Percentiles rank a stretch among this genome's conserved stretches.
phyloP scores from a whole-genome alignment of 1,284 basidiomycete species.

The Neonothopanus nambi region DNA sequence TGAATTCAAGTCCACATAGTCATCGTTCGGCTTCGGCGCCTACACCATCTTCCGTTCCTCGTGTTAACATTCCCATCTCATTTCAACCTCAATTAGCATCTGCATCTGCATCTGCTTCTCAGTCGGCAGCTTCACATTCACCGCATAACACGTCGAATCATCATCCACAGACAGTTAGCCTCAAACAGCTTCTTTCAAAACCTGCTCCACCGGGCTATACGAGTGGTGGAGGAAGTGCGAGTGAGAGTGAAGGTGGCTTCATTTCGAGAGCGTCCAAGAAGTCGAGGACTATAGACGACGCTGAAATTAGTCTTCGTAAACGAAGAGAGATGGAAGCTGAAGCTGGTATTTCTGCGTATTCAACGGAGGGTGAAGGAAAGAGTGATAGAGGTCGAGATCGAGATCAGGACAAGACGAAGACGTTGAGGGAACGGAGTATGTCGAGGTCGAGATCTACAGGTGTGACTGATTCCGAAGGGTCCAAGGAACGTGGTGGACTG shows the following conservation, averaged over 20 bases:
- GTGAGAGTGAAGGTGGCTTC: conserved; percentile 1
- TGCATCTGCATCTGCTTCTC: conserved; percentile 1
- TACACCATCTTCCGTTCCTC: background rate
- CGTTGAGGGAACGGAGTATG: conserved; percentile 1
- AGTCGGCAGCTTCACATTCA: background rate
- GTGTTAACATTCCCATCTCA: no score
- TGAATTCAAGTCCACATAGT: no score
- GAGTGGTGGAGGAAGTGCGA: conserved; percentile 9
- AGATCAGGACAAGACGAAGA: conserved; percentile 4
- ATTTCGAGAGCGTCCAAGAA: background rate
- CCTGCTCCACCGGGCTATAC: conserved; percentile 13
- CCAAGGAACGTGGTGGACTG: background rate
- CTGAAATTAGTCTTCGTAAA: background rate
- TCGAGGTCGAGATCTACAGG: background rate
- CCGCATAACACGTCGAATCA: background rate
- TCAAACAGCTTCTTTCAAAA: conserved; percentile 13
- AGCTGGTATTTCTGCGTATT: background rate
- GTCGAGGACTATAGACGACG: background rate
- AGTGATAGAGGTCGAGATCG: conserved; percentile 1
- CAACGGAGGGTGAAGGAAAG: background rate
- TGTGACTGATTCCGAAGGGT: background rate
- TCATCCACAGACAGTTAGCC: background rate
- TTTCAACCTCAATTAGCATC: background rate
- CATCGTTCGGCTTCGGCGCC: no score
- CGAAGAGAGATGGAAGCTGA: background rate